These are phyloP conservation scores for Hippophae tibetana DNA, from an alignment of 306 rosid genomes.

Conservation along the genomic window DNA sequence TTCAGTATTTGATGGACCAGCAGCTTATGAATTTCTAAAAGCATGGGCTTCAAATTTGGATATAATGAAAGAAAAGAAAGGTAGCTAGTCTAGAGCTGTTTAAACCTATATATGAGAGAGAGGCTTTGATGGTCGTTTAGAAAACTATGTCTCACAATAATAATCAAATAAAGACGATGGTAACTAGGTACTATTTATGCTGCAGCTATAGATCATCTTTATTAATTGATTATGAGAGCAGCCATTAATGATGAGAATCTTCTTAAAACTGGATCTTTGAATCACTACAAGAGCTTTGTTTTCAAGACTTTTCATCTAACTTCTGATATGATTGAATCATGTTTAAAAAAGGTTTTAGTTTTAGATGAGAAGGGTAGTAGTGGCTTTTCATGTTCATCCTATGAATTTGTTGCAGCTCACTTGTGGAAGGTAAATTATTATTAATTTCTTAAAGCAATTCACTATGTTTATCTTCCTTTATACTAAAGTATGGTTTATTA, in stretches of 20 bases:
- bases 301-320: slow-evolving; percentile 46
- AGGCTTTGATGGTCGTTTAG: slow-evolving; percentile 23
- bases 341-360: slow-evolving; percentile 29
- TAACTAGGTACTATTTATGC: slow-evolving; percentile 12
- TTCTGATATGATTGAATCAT: slow-evolving; percentile 29
- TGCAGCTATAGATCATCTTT: slow-evolving; percentile 54
- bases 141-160: neutral
- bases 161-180: neutral
- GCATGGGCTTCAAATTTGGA: slow-evolving; percentile 67
- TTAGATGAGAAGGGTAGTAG: slow-evolving; percentile 7
- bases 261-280: neutral
- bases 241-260: slow-evolving; percentile 12
- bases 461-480: neutral
- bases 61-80: slow-evolving; percentile 17
- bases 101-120: slow-evolving; percentile 45
- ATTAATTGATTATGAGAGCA: slow-evolving; percentile 55
- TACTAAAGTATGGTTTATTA: neutral
- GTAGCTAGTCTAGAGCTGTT: slow-evolving; percentile 9
- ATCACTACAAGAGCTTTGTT: slow-evolving; percentile 26
- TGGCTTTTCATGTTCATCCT: slow-evolving; percentile 47
- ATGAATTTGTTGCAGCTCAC: slow-evolving; percentile 64
- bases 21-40: slow-evolving; percentile 49
- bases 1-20: slow-evolving; percentile 67
- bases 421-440: slow-evolving; percentile 61
- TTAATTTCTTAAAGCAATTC: neutral